These are phyloP conservation scores for Penicillium vulpinum DNA, from an alignment of 2,329 filamentous ascomycete species.

Conservation along the genomic window DNA sequence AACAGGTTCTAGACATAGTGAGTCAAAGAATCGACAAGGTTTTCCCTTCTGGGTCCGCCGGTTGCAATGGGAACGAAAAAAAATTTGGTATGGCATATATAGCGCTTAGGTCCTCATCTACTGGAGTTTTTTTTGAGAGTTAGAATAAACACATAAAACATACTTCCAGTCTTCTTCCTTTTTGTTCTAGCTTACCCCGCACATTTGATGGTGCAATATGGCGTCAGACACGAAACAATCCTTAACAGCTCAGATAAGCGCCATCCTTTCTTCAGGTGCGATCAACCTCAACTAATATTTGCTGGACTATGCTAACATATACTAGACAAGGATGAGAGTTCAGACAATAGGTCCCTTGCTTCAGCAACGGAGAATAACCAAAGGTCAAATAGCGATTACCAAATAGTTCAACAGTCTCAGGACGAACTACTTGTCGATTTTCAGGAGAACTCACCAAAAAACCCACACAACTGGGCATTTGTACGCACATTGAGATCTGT, in stretches of 20 bases:
- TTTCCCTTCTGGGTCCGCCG: constrained; percentile 11
- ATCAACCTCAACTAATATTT: background rate
- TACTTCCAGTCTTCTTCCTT: constrained; percentile 1
- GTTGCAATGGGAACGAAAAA: background rate
- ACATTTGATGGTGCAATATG: constrained; percentile 5
- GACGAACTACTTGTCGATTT: constrained; percentile 31
- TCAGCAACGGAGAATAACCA: constrained; percentile 2
- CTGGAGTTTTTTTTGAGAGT: background rate
- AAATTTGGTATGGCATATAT: constrained; percentile 14
- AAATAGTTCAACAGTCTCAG: constrained; percentile 20
- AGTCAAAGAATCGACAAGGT: constrained; percentile 17
- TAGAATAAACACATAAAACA: background rate
- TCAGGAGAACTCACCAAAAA: constrained; percentile 21
- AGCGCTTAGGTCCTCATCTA: background rate
- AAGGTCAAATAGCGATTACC: constrained; percentile 16
- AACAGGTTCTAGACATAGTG: constrained; percentile 19
- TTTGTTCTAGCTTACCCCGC: background rate
- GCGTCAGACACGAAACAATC: constrained; percentile 6
- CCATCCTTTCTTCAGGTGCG: constrained; percentile 18
- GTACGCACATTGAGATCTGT: constrained; percentile 17
- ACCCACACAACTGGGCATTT: constrained; percentile 32
- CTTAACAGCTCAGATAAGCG: constrained; percentile 6
- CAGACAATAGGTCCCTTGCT: constrained; percentile 1
- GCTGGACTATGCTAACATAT: constrained; percentile 4
- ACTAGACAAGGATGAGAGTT: constrained; percentile 9